Conservation (phyloP, 257 asterid genomes). For the Nicotiana noctiflora region DNA sequence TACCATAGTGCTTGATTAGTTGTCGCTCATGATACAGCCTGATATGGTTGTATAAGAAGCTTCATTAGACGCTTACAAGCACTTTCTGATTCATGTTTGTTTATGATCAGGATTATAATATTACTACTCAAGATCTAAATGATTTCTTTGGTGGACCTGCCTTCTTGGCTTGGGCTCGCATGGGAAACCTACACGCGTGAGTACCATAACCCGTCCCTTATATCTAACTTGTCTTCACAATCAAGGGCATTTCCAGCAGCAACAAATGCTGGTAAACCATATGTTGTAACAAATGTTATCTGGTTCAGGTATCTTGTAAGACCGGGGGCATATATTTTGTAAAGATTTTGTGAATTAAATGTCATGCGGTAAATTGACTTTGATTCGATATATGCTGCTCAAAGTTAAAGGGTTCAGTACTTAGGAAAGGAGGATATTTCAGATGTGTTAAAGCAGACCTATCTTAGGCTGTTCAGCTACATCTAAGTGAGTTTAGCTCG, state of each 20-base stretch:
- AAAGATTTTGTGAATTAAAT: neutral
- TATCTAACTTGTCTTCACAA: neutral
- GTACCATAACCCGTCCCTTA: slow-evolving; percentile 7
- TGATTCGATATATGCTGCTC: neutral
- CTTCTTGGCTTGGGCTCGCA: slow-evolving; percentile 99
- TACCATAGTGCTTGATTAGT: neutral
- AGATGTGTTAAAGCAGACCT: neutral
- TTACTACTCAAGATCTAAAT: slow-evolving; percentile 51
- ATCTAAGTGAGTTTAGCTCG: neutral
- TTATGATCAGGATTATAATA: slow-evolving; percentile 58
- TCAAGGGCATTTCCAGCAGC: slow-evolving; percentile 3
- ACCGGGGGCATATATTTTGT: neutral
- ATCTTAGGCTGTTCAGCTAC: neutral
- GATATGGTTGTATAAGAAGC: neutral
- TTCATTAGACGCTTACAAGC: neutral
- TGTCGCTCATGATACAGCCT: neutral
- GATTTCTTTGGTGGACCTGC: slow-evolving; percentile 98
- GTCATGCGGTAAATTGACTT: neutral
- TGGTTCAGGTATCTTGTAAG: slow-evolving; percentile 3
- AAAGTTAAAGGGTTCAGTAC: neutral
- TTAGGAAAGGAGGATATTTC: neutral
- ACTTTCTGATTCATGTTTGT: slow-evolving; percentile 5
- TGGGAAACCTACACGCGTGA: slow-evolving; percentile 94
- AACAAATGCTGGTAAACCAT: neutral
- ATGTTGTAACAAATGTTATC: neutral